Evolutionary conservation across 2,329 filamentous ascomycete genomes (phyloP).

Genomic region (Knufia fluminis): DNA sequence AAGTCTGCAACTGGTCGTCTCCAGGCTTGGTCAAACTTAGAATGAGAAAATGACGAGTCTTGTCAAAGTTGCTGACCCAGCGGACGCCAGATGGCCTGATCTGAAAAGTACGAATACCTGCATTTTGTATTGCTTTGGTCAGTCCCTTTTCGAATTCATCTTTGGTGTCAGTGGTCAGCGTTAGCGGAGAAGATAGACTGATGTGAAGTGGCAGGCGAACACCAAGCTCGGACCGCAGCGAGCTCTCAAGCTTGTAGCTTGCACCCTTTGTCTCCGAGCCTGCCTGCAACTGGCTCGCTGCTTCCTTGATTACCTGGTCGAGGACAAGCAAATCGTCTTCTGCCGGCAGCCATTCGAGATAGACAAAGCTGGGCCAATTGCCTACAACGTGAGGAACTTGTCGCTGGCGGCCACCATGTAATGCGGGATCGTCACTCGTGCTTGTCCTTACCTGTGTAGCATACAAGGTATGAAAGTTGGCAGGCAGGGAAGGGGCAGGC

Average conservation of each 20-base stretch:
- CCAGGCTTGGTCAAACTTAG: conserved; percentile 47
- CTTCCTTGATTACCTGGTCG: conserved; percentile 24
- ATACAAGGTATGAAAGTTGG: conserved; percentile 81
- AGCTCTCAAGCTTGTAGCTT: conserved; percentile 38
- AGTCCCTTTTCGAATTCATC: conserved; percentile 56
- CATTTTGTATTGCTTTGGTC: conserved; percentile 31
- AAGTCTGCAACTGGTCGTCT: conserved; percentile 48
- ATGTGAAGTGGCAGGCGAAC: conserved; percentile 77
- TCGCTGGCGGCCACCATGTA: conserved; percentile 79
- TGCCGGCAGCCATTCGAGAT: conserved; percentile 68
- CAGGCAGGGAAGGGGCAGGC: conserved; percentile 45
- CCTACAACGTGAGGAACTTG: conserved; percentile 75
- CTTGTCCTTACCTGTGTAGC: conserved; percentile 69
- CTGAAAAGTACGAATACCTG: conserved; percentile 37
- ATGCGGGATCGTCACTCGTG: conserved; percentile 67
- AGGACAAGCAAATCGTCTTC: conserved; percentile 29
- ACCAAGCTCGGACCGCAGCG: conserved; percentile 69
- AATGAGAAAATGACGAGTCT: conserved; percentile 74
- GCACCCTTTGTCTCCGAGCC: not conserved
- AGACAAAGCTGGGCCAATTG: conserved; percentile 88
- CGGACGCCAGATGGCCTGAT: conserved; percentile 41
- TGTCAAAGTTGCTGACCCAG: conserved; percentile 59
- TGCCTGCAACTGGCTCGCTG: not conserved
- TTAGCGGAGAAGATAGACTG: conserved; percentile 74
- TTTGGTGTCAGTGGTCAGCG: conserved; percentile 63